A percentile compares a stretch with the other conserved stretches of the same genome.
phyloP scores from a whole-genome alignment of 1,284 basidiomycete genomes.

The Ustilago hordei region DNA sequence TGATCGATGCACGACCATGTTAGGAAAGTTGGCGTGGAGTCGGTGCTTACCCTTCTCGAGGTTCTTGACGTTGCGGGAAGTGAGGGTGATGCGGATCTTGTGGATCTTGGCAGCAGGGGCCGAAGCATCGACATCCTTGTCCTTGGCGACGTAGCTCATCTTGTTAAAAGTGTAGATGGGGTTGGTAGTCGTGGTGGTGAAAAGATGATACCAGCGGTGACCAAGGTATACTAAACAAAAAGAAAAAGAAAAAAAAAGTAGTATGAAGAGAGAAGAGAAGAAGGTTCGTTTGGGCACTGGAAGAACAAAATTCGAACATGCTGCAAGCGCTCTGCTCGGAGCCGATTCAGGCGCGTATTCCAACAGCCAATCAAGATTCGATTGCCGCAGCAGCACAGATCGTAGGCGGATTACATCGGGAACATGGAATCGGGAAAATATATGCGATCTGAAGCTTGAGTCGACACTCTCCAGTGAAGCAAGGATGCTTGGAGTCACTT shows the following conservation, averaged over 20 bases:
- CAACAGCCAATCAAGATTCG: conserved; percentile 22
- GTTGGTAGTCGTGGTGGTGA: conserved; percentile 70
- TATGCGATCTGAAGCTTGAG: background rate
- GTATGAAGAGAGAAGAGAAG: conserved; percentile 44
- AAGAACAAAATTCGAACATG: conserved; percentile 21
- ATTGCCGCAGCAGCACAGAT: conserved; percentile 43
- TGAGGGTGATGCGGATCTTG: conserved; percentile 99
- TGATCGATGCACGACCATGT: background rate
- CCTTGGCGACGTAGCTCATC: conserved; percentile 99
- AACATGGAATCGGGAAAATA: background rate
- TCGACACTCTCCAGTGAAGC: conserved; percentile 2
- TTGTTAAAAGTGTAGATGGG: conserved; percentile 68
- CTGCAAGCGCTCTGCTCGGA: conserved; percentile 12
- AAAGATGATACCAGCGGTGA: conserved; percentile 71
- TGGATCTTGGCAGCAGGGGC: conserved; percentile 90
- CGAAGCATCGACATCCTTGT: conserved; percentile 82
- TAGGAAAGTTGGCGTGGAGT: background rate
- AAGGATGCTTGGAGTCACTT: conserved; percentile 2
- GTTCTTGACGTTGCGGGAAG: conserved; percentile 96
- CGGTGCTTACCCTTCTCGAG: conserved; percentile 89
- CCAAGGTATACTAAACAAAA: conserved; percentile 61
- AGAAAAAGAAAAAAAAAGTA: conserved; percentile 8
- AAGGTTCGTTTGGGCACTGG: conserved; percentile 10
- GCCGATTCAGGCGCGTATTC: conserved; percentile 6
- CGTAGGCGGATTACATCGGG: conserved; percentile 9